Conservation (phyloP, 441 rosid genomes). For the Euphorbia schlechtendalii region DNA sequence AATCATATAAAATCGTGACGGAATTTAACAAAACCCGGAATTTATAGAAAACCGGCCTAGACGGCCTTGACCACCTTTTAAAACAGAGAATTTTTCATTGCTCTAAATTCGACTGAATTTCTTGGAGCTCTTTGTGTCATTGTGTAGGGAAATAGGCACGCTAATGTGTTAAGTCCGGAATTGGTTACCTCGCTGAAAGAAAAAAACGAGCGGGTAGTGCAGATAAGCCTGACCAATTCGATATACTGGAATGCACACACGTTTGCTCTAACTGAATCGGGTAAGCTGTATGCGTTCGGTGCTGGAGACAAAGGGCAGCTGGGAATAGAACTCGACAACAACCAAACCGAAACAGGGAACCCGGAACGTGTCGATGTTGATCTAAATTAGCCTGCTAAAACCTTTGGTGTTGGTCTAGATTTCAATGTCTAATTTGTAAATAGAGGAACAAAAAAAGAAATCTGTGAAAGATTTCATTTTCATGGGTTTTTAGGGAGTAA, state of each 20-base stretch:
- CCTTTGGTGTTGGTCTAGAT: constrained; percentile 35
- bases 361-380: constrained; percentile 64
- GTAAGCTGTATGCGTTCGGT: constrained; percentile 78
- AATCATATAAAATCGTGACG: no score
- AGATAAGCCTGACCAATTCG: constrained; percentile 82
- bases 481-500: constrained; percentile 29
- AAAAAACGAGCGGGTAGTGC: constrained; percentile 63
- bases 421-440: constrained; percentile 44
- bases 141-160: constrained; percentile 52
- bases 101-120: not conserved
- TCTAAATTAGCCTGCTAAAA: constrained; percentile 39
- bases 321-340: constrained; percentile 58
- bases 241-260: constrained; percentile 89
- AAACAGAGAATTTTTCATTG: no score
- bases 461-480: constrained; percentile 32
- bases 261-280: constrained; percentile 80
- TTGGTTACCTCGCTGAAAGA: constrained; percentile 70
- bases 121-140: not conserved
- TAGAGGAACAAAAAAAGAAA: constrained; percentile 36
- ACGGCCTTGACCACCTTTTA: no score
- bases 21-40: no score
- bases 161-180: constrained; percentile 69
- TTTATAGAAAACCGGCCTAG: no score
- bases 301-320: constrained; percentile 97
- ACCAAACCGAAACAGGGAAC: constrained; percentile 61